Percentiles rank a stretch among this genome's conserved stretches.
phyloP scores from a whole-genome alignment of 106 monocot species.

The Agapanthus africanus region DNA sequence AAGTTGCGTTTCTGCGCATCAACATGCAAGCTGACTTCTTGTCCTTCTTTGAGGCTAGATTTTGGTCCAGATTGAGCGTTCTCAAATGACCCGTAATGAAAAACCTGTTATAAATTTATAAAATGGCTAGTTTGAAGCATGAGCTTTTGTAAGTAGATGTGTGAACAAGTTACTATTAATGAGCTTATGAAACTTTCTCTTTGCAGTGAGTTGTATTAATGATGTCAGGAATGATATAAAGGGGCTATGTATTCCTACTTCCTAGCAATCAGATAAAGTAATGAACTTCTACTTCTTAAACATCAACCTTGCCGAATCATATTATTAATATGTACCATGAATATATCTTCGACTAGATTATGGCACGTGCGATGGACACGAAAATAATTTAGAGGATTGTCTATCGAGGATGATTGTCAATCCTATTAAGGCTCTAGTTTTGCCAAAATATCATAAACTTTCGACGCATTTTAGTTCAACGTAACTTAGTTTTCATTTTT shows the following conservation, averaged over 20 bases:
- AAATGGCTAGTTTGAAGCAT: not conserved
- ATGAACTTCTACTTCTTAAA: not conserved
- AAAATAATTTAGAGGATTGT: too few relatives aligned
- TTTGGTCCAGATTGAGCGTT: conserved; percentile 22
- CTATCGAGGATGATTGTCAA: too few relatives aligned
- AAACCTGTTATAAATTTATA: conserved; percentile 29
- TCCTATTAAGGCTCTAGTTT: not conserved
- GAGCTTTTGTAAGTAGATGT: not conserved
- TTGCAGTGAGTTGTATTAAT: not conserved
- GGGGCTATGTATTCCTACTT: not conserved
- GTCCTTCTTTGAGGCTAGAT: conserved; percentile 27
- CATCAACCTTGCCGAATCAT: not conserved
- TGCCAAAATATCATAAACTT: too few relatives aligned
- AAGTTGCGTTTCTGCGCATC: conserved; percentile 45
- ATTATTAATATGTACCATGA: not conserved
- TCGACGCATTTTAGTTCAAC: too few relatives aligned
- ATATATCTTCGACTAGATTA: not conserved
- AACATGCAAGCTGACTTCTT: conserved; percentile 50
- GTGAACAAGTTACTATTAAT: not conserved
- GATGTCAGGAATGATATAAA: not conserved
- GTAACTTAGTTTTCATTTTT: too few relatives aligned
- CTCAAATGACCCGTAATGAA: conserved; percentile 64
- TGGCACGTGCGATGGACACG: too few relatives aligned
- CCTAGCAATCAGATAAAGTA: not conserved
- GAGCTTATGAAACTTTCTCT: not conserved